Conservation (phyloP, 768 basidiomycete genomes). For the Clitopilus hobsonii region DNA sequence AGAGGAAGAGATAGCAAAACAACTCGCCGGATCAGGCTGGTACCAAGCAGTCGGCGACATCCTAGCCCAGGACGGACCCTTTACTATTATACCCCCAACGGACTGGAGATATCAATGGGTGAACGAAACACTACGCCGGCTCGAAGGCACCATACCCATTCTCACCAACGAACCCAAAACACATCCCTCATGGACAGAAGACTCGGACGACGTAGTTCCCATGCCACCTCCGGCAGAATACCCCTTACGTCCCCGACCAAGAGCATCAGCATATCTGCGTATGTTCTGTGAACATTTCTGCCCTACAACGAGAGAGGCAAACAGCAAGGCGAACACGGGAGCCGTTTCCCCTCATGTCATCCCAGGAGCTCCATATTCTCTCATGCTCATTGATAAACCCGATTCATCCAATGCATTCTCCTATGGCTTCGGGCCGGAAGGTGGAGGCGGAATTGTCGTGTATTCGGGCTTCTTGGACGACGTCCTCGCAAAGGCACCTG, state of each 20-base stretch:
- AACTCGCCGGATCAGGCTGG: conserved; percentile 84
- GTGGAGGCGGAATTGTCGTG: conserved; percentile 90
- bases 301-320: background rate
- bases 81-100: conserved; percentile 56
- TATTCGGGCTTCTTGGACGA: conserved; percentile 93
- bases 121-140: conserved; percentile 63
- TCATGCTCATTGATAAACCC: conserved; percentile 85
- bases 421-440: conserved; percentile 91
- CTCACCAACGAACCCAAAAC: conserved; percentile 56
- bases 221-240: conserved; percentile 79
- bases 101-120: conserved; percentile 97
- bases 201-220: conserved; percentile 45
- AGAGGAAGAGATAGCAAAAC: conserved; percentile 82
- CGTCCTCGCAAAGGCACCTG: conserved; percentile 53
- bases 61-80: conserved; percentile 58
- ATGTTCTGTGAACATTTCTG: conserved; percentile 35
- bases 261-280: conserved; percentile 70
- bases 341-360: conserved; percentile 47
- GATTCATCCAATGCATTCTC: conserved; percentile 89
- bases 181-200: conserved; percentile 52
- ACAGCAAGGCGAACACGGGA: conserved; percentile 27
- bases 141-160: conserved; percentile 72
- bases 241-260: conserved; percentile 80
- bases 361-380: conserved; percentile 83
- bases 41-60: conserved; percentile 79